These are phyloP conservation scores for Mucor saturninus DNA, from an alignment of 371 early-diverging fungal species.

Conservation along the genomic window DNA sequence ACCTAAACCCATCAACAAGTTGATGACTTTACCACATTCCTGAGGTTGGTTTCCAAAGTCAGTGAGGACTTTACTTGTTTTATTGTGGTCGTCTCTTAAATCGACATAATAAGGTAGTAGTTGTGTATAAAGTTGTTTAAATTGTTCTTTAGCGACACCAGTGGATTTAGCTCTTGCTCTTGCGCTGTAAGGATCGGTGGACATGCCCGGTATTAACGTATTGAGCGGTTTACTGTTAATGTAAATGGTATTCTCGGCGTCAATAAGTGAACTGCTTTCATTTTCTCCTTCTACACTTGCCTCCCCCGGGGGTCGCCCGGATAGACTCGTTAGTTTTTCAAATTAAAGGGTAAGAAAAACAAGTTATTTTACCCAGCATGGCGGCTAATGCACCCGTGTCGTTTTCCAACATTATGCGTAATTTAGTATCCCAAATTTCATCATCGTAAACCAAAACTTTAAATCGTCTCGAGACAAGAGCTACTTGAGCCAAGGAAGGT, in stretches of 20 bases:
- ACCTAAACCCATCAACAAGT: constrained; percentile 62
- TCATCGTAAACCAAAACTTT: constrained; percentile 70
- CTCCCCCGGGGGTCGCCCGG: too few species aligned
- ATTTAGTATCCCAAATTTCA: constrained; percentile 65
- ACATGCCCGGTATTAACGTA: constrained; percentile 63
- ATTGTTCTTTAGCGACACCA: constrained; percentile 68
- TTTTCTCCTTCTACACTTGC: constrained; percentile 6
- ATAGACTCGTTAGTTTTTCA: neutral
- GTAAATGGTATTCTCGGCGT: constrained; percentile 37
- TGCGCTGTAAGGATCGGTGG: constrained; percentile 59
- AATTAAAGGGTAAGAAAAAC: neutral
- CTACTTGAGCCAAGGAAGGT: constrained; percentile 51
- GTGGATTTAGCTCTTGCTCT: constrained; percentile 57
- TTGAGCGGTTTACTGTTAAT: constrained; percentile 55
- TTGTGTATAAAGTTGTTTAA: constrained; percentile 66
- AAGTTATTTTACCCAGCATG: constrained; percentile 11
- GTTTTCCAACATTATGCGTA: constrained; percentile 43
- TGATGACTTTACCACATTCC: constrained; percentile 71
- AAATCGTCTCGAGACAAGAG: constrained; percentile 62
- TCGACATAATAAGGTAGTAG: constrained; percentile 78
- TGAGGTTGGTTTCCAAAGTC: constrained; percentile 71
- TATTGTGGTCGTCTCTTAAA: constrained; percentile 64
- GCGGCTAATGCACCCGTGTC: constrained; percentile 41
- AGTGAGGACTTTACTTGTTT: constrained; percentile 66
- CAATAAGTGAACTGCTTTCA: constrained; percentile 40